A percentile compares a stretch with the other conserved stretches of the same genome.
Evolutionary conservation across 2,329 filamentous ascomycete genomes (phyloP).

Genomic region (Eutypella sp.): DNA sequence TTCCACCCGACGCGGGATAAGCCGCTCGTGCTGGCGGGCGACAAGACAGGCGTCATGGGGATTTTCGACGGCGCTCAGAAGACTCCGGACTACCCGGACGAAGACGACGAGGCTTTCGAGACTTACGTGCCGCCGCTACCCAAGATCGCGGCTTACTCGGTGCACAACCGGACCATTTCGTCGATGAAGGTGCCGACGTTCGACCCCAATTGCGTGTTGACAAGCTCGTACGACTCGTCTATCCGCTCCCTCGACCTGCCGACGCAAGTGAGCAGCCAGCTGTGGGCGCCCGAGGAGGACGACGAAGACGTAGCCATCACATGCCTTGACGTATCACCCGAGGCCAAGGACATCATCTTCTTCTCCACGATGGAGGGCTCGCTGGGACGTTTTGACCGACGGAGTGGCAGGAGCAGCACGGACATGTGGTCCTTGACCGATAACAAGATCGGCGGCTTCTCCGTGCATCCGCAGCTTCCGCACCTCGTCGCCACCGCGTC

Average conservation of each 20-base stretch:
- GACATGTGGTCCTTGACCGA: constrained; percentile 74
- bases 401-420: constrained; percentile 48
- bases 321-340: constrained; percentile 70
- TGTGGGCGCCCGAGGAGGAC: constrained; percentile 69
- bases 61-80: constrained; percentile 84
- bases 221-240: constrained; percentile 87
- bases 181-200: constrained; percentile 73
- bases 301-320: constrained; percentile 75
- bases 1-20: constrained; percentile 88
- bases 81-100: constrained; percentile 43
- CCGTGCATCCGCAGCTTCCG: constrained; percentile 70
- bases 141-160: constrained; percentile 83
- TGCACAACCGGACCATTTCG: constrained; percentile 83
- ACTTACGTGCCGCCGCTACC: constrained; percentile 65
- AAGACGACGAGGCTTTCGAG: constrained; percentile 66
- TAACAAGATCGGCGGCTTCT: constrained; percentile 95
- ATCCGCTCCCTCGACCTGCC: constrained; percentile 81
- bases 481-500: constrained; percentile 87
- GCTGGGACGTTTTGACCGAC: constrained; percentile 76
- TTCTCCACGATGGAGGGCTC: constrained; percentile 83
- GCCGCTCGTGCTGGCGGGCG: constrained; percentile 84
- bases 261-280: constrained; percentile 72
- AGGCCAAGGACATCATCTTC: constrained; percentile 68
- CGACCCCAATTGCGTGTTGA: constrained; percentile 72
- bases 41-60: constrained; percentile 87